These are phyloP conservation scores for Citrullus amarus DNA, from an alignment of 306 rosid species.

Conservation along the genomic window DNA sequence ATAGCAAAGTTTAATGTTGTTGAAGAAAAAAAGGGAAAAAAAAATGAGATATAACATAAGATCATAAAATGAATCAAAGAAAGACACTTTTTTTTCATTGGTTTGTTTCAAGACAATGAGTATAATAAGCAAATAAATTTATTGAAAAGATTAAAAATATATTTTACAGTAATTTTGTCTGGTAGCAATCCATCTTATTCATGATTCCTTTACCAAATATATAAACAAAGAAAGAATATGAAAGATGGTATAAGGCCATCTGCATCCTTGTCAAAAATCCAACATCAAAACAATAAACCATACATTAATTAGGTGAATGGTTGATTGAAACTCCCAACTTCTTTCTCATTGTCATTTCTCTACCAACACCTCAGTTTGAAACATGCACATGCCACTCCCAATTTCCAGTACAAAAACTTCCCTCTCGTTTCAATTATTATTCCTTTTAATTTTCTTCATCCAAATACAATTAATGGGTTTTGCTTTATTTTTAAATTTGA, in stretches of 20 bases:
- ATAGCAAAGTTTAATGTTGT: not conserved
- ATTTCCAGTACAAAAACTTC: not conserved
- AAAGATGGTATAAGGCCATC: not conserved
- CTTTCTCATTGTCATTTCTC: constrained; percentile 5
- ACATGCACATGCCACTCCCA: not conserved
- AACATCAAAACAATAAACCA: not conserved
- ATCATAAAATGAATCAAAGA: not conserved
- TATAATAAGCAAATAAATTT: not conserved
- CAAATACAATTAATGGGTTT: not conserved
- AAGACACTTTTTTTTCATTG: not conserved
- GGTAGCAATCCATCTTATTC: not conserved
- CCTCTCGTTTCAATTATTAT: too few species aligned
- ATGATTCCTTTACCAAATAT: constrained; percentile 6
- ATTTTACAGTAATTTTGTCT: not conserved
- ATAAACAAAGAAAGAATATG: constrained; percentile 1
- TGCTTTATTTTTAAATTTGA: not conserved
- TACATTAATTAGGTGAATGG: not conserved
- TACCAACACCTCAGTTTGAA: not conserved
- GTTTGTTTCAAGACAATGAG: not conserved
- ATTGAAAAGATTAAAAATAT: not conserved
- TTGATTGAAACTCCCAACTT: not conserved
- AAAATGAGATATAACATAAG: not conserved
- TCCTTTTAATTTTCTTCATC: too few species aligned
- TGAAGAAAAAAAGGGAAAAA: too few species aligned
- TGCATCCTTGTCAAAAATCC: constrained; percentile 5